Evolutionary conservation across 148 eudicot species (phyloP).

Genomic region (Vaccinium macrocarpon): DNA sequence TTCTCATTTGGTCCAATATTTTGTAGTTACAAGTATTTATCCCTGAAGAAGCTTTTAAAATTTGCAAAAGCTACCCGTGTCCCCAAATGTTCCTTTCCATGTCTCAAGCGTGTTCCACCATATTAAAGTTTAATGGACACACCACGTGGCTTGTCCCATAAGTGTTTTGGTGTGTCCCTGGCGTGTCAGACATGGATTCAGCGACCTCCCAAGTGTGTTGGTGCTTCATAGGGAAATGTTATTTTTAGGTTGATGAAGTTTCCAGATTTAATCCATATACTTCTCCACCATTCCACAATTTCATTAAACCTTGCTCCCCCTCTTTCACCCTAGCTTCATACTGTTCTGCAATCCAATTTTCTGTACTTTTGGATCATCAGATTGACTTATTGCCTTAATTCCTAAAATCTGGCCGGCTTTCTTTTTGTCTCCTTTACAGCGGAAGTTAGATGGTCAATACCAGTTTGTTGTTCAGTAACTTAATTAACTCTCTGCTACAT

Average conservation of each 20-base stretch:
- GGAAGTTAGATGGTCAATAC: not conserved
- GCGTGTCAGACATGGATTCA: not conserved
- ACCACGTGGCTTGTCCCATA: not conserved
- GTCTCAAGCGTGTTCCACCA: not conserved
- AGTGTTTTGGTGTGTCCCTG: not conserved
- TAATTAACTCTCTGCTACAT: not conserved
- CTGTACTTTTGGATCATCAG: not conserved
- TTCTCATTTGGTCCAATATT: not conserved
- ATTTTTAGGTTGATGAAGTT: not conserved
- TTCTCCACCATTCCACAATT: not conserved
- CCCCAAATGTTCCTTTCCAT: not conserved
- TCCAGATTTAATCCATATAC: not conserved
- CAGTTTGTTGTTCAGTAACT: conserved; percentile 7
- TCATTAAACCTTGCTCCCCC: not conserved
- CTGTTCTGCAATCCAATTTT: not conserved
- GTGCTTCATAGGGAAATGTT: not conserved
- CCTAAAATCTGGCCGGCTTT: not conserved
- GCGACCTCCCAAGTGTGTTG: not conserved
- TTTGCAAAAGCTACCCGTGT: not conserved
- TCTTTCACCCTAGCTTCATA: not conserved
- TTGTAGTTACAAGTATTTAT: not conserved
- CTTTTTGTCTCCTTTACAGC: not conserved
- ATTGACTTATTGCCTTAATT: not conserved
- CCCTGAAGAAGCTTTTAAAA: not conserved
- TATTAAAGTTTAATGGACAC: not conserved